Evolutionary conservation across 2,329 filamentous ascomycete genomes (phyloP).

Genomic region (Ascochyta clinopodiicola): DNA sequence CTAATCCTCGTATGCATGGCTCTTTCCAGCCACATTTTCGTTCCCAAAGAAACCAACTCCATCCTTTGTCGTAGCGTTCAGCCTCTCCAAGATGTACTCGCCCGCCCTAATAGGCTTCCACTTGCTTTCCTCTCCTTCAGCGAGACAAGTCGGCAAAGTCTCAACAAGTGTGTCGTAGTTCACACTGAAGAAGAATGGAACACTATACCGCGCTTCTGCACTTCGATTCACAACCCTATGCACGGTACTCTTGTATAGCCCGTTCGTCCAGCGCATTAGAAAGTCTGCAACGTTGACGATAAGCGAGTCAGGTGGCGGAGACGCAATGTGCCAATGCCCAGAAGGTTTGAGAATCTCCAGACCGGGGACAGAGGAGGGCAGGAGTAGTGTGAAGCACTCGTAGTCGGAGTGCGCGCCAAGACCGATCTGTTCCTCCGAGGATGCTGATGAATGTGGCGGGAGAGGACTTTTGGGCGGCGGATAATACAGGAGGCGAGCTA

Average conservation of each 20-base stretch:
- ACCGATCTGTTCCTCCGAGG: constrained; percentile 40
- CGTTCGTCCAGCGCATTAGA: constrained; percentile 60
- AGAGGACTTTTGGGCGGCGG: constrained; percentile 37
- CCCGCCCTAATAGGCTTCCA: constrained; percentile 49
- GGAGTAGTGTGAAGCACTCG: constrained; percentile 45
- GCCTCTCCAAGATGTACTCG: constrained; percentile 50
- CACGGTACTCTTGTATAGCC: constrained; percentile 57
- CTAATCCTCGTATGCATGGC: background rate
- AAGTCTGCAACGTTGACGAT: constrained; percentile 63
- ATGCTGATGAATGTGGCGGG: background rate
- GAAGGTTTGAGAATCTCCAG: constrained; percentile 45
- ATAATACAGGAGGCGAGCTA: constrained; percentile 51
- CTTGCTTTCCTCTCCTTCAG: constrained; percentile 38
- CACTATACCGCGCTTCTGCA: constrained; percentile 51
- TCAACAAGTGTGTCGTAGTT: constrained; percentile 52
- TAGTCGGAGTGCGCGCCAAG: constrained; percentile 49
- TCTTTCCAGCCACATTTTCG: background rate
- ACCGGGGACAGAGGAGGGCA: constrained; percentile 36
- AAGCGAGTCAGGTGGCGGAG: constrained; percentile 52
- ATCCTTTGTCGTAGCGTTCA: constrained; percentile 44
- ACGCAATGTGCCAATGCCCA: constrained; percentile 40
- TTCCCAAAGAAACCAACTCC: constrained; percentile 38
- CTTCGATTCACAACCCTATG: constrained; percentile 55
- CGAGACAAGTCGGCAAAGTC: constrained; percentile 48
- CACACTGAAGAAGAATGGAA: constrained; percentile 57